phyloP scores from a whole-genome alignment of 805 yeast genomes.

The Hyphopichia homilentoma region DNA sequence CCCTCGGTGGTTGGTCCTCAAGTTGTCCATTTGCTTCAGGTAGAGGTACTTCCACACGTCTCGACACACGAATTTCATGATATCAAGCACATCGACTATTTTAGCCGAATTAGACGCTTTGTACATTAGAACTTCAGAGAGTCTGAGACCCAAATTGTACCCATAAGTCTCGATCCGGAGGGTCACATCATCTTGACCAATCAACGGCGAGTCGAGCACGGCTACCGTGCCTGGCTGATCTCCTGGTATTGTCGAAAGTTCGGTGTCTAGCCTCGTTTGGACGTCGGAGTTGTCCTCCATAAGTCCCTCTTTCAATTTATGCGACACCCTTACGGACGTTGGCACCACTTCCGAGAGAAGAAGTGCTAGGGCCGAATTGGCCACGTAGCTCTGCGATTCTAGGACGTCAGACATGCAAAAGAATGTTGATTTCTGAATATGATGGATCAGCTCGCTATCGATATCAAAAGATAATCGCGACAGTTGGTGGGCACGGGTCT shows the following conservation, averaged over 20 bases:
- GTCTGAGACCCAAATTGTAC: slow-evolving; percentile 58
- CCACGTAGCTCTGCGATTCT: slow-evolving; percentile 41
- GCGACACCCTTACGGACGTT: slow-evolving; percentile 59
- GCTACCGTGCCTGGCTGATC: slow-evolving; percentile 43
- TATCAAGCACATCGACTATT: slow-evolving; percentile 64
- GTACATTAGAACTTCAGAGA: slow-evolving; percentile 46
- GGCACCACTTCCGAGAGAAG: slow-evolving; percentile 78
- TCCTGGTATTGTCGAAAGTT: slow-evolving; percentile 24
- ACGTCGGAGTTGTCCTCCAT: slow-evolving; percentile 9
- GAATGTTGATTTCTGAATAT: too few relatives aligned
- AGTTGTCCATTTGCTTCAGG: slow-evolving; percentile 85
- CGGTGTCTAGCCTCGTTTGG: slow-evolving; percentile 23
- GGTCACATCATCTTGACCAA: slow-evolving; percentile 47
- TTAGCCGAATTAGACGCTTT: slow-evolving; percentile 28
- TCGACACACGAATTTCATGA: slow-evolving; percentile 89
- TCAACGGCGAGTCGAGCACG: slow-evolving; percentile 30
- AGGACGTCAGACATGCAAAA: slow-evolving; percentile 13
- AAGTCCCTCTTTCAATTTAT: slow-evolving; percentile 38
- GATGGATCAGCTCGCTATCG: too few relatives aligned
- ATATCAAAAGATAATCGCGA: too few relatives aligned
- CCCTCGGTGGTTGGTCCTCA: slow-evolving; percentile 88
- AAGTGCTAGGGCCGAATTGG: slow-evolving; percentile 53
- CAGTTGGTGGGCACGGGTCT: too few relatives aligned
- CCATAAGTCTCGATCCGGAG: slow-evolving; percentile 70
- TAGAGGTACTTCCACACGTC: slow-evolving; percentile 84